Evolutionary conservation across 768 basidiomycete species (phyloP).

Genomic region (Russula vinacea): DNA sequence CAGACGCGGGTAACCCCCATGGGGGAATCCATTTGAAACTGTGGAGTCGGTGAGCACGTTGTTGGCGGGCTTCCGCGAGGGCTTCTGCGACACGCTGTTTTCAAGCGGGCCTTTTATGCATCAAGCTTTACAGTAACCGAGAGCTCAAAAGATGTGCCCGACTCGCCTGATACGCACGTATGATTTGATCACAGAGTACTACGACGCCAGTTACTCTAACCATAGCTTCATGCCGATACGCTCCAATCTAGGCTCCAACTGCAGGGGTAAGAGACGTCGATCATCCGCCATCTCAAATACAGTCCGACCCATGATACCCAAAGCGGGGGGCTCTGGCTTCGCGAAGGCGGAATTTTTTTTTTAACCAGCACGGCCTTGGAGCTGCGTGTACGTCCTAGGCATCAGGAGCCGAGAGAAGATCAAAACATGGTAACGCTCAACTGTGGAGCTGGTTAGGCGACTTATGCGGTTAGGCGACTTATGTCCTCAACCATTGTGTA

Average conservation of each 20-base stretch:
- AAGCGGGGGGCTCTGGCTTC: background rate
- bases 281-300: background rate
- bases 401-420: slow-evolving; percentile 7
- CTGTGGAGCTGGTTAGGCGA: background rate
- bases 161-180: background rate
- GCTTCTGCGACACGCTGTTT: background rate
- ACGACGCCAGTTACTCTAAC: background rate
- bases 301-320: background rate
- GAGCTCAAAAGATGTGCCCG: background rate
- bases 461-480: background rate
- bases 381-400: slow-evolving; percentile 10
- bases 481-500: background rate
- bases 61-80: background rate
- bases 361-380: background rate
- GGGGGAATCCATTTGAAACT: background rate
- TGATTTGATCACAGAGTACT: background rate
- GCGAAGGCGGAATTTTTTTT: background rate
- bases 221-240: background rate
- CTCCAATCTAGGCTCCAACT: background rate
- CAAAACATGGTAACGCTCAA: background rate
- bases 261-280: slow-evolving; percentile 1
- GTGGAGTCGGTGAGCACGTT: background rate
- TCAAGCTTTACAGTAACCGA: background rate
- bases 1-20: background rate
- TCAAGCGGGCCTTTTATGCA: background rate